Percentiles rank a stretch among this genome's conserved stretches.
Evolutionary conservation across 257 asterid species (phyloP).

Genomic region (Henckelia pumila): DNA sequence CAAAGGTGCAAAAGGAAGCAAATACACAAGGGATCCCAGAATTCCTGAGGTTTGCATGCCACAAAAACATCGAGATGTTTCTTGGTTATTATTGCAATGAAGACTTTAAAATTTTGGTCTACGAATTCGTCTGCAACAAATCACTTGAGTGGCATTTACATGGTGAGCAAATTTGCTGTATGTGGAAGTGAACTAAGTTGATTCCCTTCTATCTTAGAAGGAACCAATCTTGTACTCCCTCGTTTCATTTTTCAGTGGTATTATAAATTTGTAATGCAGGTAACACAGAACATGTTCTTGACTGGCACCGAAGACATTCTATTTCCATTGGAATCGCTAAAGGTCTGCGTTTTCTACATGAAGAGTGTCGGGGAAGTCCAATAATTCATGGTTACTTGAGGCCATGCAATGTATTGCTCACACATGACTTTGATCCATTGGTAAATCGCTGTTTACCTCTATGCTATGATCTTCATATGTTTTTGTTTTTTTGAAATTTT

Average conservation of each 20-base stretch:
- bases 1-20: constrained; percentile 59
- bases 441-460: constrained; percentile 28
- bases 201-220: neutral
- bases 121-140: constrained; percentile 53
- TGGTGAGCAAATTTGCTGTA: constrained; percentile 36
- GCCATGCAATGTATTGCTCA: constrained; percentile 64
- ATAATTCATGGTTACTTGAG: constrained; percentile 53
- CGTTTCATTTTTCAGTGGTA: neutral
- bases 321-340: constrained; percentile 79
- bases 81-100: constrained; percentile 62
- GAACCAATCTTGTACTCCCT: neutral
- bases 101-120: constrained; percentile 48
- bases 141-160: constrained; percentile 78
- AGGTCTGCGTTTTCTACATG: constrained; percentile 68
- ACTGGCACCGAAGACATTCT: constrained; percentile 61
- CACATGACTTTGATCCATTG: constrained; percentile 61
- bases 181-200: neutral
- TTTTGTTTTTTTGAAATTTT: neutral
- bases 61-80: constrained; percentile 62
- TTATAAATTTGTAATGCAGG: constrained; percentile 40
- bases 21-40: constrained; percentile 43
- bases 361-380: constrained; percentile 74
- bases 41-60: constrained; percentile 53
- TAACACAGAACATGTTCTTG: constrained; percentile 38
- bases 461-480: neutral